Evolutionary conservation across 495 filamentous ascomycete species (phyloP).

Genomic region (Tuber melanosporum): DNA sequence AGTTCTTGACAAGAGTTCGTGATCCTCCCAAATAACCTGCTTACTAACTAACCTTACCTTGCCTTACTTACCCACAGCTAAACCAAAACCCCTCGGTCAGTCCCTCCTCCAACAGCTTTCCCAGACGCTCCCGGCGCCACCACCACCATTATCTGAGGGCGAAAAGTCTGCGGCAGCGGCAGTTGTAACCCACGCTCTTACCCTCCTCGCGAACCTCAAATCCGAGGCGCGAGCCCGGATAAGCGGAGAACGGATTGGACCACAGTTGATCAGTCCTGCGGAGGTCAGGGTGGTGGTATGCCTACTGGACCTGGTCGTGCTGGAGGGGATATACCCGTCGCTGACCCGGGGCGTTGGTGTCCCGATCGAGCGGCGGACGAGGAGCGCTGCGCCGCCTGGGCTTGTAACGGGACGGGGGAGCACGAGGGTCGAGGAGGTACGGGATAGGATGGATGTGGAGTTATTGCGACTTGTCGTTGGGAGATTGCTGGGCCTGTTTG

Average conservation of each 20-base stretch:
- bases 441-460: slow-evolving; percentile 15
- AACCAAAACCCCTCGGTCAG: slow-evolving; percentile 29
- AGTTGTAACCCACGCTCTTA: slow-evolving; percentile 25
- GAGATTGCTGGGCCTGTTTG: slow-evolving; percentile 13
- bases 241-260: slow-evolving; percentile 5
- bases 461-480: slow-evolving; percentile 19
- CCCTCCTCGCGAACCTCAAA: slow-evolving; percentile 16
- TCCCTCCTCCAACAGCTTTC: slow-evolving; percentile 37
- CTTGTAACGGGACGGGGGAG: slow-evolving; percentile 4
- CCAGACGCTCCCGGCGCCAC: slow-evolving; percentile 8
- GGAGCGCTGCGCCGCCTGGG: slow-evolving; percentile 40
- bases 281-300: slow-evolving; percentile 48
- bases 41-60: not conserved
- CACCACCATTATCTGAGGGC: slow-evolving; percentile 7
- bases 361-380: slow-evolving; percentile 51
- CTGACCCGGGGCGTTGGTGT: slow-evolving; percentile 52
- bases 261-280: slow-evolving; percentile 22
- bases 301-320: slow-evolving; percentile 51
- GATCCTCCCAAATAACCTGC: not conserved
- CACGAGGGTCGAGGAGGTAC: slow-evolving; percentile 15
- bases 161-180: slow-evolving; percentile 3
- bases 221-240: slow-evolving; percentile 1
- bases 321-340: slow-evolving; percentile 55
- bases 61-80: slow-evolving; percentile 3
- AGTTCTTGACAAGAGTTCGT: slow-evolving; percentile 32